Percentiles rank a stretch among this genome's conserved stretches.
These are phyloP conservation scores for Globisporangium barbulae DNA, from an alignment of 352 stramenopile species.

Conservation along the genomic window DNA sequence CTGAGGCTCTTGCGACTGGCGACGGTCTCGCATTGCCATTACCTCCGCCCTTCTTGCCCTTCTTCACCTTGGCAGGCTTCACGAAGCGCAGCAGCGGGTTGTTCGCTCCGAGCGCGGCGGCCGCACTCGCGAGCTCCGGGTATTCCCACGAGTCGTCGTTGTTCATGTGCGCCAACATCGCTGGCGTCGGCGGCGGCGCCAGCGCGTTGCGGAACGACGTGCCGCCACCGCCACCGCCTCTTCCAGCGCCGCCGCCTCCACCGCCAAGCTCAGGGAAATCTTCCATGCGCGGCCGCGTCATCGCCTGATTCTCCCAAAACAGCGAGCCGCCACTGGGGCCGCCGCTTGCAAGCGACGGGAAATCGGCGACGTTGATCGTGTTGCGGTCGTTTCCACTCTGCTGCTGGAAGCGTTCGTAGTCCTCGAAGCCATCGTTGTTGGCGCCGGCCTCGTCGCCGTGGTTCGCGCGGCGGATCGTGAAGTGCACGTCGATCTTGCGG, in stretches of 20 bases:
- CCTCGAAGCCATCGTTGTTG: slow-evolving; percentile 40
- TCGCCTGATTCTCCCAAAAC: slow-evolving; percentile 67
- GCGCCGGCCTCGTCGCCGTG: slow-evolving; percentile 23
- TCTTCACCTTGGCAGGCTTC: slow-evolving; percentile 72
- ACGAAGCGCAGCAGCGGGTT: slow-evolving; percentile 79
- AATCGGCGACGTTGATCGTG: slow-evolving; percentile 85
- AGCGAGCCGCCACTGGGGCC: slow-evolving; percentile 25
- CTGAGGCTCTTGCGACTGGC: background rate
- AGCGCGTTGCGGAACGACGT: slow-evolving; percentile 70
- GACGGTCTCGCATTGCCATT: slow-evolving; percentile 4
- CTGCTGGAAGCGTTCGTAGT: slow-evolving; percentile 44
- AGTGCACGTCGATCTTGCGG: slow-evolving; percentile 86
- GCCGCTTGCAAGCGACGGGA: slow-evolving; percentile 63
- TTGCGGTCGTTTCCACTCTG: slow-evolving; percentile 22
- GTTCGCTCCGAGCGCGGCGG: slow-evolving; percentile 70
- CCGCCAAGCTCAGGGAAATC: slow-evolving; percentile 66
- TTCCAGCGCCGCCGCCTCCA: slow-evolving; percentile 14
- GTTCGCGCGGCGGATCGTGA: slow-evolving; percentile 64
- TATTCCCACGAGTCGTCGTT: slow-evolving; percentile 66
- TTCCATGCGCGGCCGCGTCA: slow-evolving; percentile 43
- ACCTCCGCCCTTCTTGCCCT: slow-evolving; percentile 34
- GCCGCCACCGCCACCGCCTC: background rate
- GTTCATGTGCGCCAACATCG: slow-evolving; percentile 74
- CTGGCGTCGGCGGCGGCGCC: slow-evolving; percentile 57
- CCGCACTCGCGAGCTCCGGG: slow-evolving; percentile 56